Evolutionary conservation across 2,329 filamentous ascomycete genomes (phyloP).

Genomic region (Claviceps capensis): DNA sequence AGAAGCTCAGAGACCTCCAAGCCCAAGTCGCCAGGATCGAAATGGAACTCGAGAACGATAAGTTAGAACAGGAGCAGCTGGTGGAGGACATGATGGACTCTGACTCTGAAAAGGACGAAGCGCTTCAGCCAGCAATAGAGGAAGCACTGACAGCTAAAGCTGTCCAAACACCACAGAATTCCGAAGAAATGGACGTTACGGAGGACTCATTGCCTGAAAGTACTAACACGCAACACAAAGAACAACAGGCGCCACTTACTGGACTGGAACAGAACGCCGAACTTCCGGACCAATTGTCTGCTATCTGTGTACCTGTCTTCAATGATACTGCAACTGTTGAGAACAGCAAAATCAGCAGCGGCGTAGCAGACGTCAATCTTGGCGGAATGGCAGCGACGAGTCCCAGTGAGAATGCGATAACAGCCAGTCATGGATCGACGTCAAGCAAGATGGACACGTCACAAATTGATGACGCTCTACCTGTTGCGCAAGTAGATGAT

Average conservation of each 20-base stretch:
- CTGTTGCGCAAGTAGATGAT: neutral
- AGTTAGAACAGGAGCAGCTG: conserved; percentile 20
- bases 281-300: neutral
- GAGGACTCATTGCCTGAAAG: neutral
- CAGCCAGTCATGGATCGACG: neutral
- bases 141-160: neutral
- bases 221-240: neutral
- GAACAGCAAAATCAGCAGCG: neutral
- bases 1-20: conserved; percentile 31
- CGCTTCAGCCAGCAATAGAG: neutral
- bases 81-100: conserved; percentile 14
- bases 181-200: neutral
- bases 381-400: neutral
- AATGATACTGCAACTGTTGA: neutral
- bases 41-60: conserved; percentile 30
- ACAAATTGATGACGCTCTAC: neutral
- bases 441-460: neutral
- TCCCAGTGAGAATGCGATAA: neutral
- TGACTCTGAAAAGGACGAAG: conserved; percentile 9
- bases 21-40: conserved; percentile 34
- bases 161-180: neutral
- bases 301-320: neutral
- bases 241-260: neutral
- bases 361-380: neutral
- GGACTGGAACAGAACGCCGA: neutral